Conservation (phyloP, 1,139 yeast genomes). For the Candida albicans region DNA sequence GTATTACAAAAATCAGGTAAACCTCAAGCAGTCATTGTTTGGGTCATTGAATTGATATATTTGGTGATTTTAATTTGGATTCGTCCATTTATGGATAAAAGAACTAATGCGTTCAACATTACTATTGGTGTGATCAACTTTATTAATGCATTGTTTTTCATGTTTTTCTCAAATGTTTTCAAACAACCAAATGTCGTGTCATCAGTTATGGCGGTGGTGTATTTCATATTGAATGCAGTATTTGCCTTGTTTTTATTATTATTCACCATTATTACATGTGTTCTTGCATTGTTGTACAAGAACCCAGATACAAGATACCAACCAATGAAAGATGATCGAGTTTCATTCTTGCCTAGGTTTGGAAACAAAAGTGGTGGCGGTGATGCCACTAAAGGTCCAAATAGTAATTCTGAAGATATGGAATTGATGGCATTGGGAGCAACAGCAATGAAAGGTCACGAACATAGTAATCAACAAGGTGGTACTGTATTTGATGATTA, state of each 20-base stretch:
- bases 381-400: conserved; percentile 23
- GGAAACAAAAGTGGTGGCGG: conserved; percentile 51
- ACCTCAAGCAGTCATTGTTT: conserved; percentile 75
- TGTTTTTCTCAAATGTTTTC: conserved; percentile 86
- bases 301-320: conserved; percentile 95
- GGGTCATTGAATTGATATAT: conserved; percentile 71
- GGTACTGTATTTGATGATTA: conserved; percentile 34
- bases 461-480: conserved; percentile 25
- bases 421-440: conserved; percentile 89
- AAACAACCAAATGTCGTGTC: conserved; percentile 83
- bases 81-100: conserved; percentile 91
- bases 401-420: conserved; percentile 51
- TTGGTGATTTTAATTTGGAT: conserved; percentile 62
- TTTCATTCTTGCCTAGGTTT: conserved; percentile 71
- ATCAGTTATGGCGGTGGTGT: conserved; percentile 90
- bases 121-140: conserved; percentile 77
- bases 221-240: conserved; percentile 84
- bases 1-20: conserved; percentile 79
- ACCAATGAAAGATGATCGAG: conserved; percentile 96
- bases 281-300: conserved; percentile 78
- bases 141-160: conserved; percentile 78
- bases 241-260: conserved; percentile 81
- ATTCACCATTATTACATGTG: conserved; percentile 84
- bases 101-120: conserved; percentile 90
- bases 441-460: conserved; percentile 82